Evolutionary conservation across 495 filamentous ascomycete species (phyloP).

Genomic region (Xylaria sp.): DNA sequence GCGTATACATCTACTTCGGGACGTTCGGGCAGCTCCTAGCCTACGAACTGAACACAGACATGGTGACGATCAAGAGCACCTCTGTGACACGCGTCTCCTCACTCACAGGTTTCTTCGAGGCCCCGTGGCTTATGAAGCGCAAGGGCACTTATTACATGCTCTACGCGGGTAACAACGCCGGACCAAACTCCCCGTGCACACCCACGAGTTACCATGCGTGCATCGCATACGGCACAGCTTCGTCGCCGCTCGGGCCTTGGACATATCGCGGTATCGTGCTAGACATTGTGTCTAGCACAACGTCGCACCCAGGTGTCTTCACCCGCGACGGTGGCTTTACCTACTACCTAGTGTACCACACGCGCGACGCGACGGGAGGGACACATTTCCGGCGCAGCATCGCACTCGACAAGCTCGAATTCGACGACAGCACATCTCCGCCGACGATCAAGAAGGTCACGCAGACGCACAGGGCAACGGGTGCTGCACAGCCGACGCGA

Average conservation of each 20-base stretch:
- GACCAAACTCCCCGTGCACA: neutral
- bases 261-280: slow-evolving; percentile 43
- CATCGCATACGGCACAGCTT: slow-evolving; percentile 41
- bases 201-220: slow-evolving; percentile 38
- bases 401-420: slow-evolving; percentile 23
- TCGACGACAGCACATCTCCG: slow-evolving; percentile 14
- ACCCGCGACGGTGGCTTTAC: neutral
- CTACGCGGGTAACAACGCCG: slow-evolving; percentile 36
- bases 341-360: slow-evolving; percentile 24
- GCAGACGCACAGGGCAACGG: slow-evolving; percentile 11
- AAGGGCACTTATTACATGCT: slow-evolving; percentile 42
- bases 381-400: slow-evolving; percentile 20
- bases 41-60: slow-evolving; percentile 41
- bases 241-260: slow-evolving; percentile 42
- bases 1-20: slow-evolving; percentile 39
- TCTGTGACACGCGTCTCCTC: slow-evolving; percentile 26
- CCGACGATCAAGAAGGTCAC: slow-evolving; percentile 17
- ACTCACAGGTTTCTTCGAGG: slow-evolving; percentile 37
- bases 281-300: slow-evolving; percentile 13
- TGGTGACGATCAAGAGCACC: slow-evolving; percentile 33
- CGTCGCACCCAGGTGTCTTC: slow-evolving; percentile 18
- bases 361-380: slow-evolving; percentile 1
- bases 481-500: slow-evolving; percentile 1
- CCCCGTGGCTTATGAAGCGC: slow-evolving; percentile 45
- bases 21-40: slow-evolving; percentile 28